Base-by-base conservation (phyloP, 352 stramenopile genomes). In the Thalassiosira oceanica region DNA sequence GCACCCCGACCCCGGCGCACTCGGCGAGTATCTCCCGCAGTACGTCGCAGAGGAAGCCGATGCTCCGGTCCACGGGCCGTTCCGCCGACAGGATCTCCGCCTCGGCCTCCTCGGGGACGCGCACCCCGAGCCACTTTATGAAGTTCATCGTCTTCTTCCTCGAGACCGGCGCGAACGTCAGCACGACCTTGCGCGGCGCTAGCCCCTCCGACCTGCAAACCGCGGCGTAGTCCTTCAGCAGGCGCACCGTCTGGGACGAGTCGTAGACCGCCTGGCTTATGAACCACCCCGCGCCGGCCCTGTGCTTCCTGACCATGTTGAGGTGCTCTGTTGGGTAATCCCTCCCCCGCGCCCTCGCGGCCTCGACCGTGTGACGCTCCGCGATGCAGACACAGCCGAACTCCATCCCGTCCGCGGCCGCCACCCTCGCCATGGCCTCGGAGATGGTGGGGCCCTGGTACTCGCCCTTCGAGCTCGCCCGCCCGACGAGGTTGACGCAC, bases 381-480 rank as follows among this genome's bases (percentile, higher is more conserved):
- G 78, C 60, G 62, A 89, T 89, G 43, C 65, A 83, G 5, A 89
- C 81, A 51, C 71, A 87, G 10, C 81, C 81, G 68, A 89, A 87
- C n/a, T 56, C n/a, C 35, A 78, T 41, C 6, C 23, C 26, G 13
- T 67, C 29, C 26, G 36, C 44, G 6, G 49, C 11, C 27, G 33
- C 13, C 2, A 78, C 67, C 11, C 58, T 55, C 15, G 61, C 52
- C 63, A 80, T 78, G 1, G 76, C 81, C 37, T 85, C 65, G 8
- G 31, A 11, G 10, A 86, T 61, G 7, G 61, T 78, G 33, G 69
- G 74, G 7, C 78, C 78, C n/a, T 71, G 39, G 49, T 77, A 74
- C 6, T 44, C 33, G 1, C 60, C 45, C 18, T 44, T 26, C 15
- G 55, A 71, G 4, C 52, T 58, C 20, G 78, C 53, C 8, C 71